These are phyloP conservation scores for Solanum arcanum DNA, from an alignment of 257 asterid species.

Conservation along the genomic window DNA sequence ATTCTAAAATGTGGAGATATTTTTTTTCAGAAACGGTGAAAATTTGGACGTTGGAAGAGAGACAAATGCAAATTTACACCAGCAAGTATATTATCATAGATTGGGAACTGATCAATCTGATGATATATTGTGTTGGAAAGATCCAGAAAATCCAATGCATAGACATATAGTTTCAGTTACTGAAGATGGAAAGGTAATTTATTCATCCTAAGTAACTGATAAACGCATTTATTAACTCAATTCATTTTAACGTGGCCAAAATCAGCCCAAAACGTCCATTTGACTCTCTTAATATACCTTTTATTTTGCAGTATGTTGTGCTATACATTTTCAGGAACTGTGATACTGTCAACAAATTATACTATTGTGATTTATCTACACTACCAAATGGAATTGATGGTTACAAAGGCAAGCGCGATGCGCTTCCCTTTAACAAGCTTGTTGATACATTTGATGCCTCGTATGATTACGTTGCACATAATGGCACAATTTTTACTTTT, in stretches of 20 bases:
- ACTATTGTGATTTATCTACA: slow-evolving; percentile 61
- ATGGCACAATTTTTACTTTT: slow-evolving; percentile 66
- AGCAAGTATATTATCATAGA: slow-evolving; percentile 81
- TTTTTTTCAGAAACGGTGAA: slow-evolving; percentile 49
- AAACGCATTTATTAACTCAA: background rate
- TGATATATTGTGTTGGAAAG: slow-evolving; percentile 83
- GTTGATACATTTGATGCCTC: slow-evolving; percentile 72
- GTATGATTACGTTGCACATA: slow-evolving; percentile 62
- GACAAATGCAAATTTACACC: slow-evolving; percentile 69
- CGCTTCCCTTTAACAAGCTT: slow-evolving; percentile 82
- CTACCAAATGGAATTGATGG: slow-evolving; percentile 63
- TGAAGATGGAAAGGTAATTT: slow-evolving; percentile 81
- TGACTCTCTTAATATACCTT: background rate
- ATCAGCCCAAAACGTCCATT: background rate
- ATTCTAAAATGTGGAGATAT: background rate
- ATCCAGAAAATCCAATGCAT: slow-evolving; percentile 71
- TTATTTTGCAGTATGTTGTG: slow-evolving; percentile 65
- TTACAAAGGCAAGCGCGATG: slow-evolving; percentile 33
- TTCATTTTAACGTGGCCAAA: background rate
- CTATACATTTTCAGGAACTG: slow-evolving; percentile 50
- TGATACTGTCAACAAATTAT: slow-evolving; percentile 81
- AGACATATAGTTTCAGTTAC: slow-evolving; percentile 59
- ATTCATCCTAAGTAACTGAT: background rate
- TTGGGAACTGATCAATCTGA: slow-evolving; percentile 88
- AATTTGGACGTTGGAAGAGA: slow-evolving; percentile 84